Evolutionary conservation across 2,329 filamentous ascomycete species (phyloP).

Genomic region (Diaporthe sp.): DNA sequence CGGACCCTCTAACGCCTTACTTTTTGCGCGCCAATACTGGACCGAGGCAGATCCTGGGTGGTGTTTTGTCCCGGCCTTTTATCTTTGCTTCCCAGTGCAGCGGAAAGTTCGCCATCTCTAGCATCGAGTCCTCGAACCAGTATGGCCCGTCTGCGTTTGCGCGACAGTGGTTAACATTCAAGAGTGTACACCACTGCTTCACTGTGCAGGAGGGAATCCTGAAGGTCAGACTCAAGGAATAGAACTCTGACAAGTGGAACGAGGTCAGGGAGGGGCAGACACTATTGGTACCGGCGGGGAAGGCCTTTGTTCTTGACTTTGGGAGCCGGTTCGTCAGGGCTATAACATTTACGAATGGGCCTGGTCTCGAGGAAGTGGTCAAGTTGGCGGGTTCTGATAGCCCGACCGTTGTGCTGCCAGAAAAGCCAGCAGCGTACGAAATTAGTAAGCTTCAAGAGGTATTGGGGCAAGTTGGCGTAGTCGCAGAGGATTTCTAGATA

Average conservation of each 20-base stretch:
- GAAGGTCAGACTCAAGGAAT: conserved; percentile 50
- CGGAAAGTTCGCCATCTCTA: conserved; percentile 63
- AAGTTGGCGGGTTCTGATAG: conserved; percentile 49
- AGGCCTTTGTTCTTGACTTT: conserved; percentile 56
- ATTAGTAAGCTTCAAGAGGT: conserved; percentile 35
- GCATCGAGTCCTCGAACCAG: conserved; percentile 56
- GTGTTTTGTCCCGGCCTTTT: conserved; percentile 58
- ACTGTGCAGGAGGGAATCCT: conserved; percentile 58
- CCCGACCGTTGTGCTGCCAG: conserved; percentile 50
- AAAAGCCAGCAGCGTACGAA: conserved; percentile 43
- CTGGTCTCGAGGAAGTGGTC: conserved; percentile 58
- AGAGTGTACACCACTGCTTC: conserved; percentile 62
- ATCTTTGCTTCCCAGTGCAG: conserved; percentile 57
- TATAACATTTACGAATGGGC: conserved; percentile 59
- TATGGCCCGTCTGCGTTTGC: conserved; percentile 50
- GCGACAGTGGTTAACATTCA: conserved; percentile 52
- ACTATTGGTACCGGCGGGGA: conserved; percentile 57
- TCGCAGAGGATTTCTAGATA: neutral
- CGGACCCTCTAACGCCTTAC: conserved; percentile 53
- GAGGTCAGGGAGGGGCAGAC: conserved; percentile 58
- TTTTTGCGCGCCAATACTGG: conserved; percentile 63
- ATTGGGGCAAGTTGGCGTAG: conserved; percentile 1
- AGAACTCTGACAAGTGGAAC: conserved; percentile 39
- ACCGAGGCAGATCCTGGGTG: conserved; percentile 56
- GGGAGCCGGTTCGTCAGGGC: conserved; percentile 57